These are phyloP conservation scores for Apostasia ramifera DNA, from an alignment of 106 monocot genomes.

Conservation along the genomic window DNA sequence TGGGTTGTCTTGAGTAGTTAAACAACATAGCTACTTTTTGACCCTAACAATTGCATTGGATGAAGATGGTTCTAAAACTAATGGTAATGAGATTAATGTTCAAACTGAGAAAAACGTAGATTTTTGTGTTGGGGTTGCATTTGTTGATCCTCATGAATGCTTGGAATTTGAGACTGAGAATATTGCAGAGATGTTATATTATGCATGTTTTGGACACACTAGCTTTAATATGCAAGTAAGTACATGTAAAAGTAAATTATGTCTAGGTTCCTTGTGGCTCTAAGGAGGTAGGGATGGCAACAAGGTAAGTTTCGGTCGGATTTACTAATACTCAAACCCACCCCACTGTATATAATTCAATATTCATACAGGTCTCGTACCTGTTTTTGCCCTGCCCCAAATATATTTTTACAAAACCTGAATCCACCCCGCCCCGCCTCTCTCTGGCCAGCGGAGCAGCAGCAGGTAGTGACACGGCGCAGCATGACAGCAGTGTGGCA, in stretches of 20 bases:
- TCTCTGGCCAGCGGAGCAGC: constrained; percentile 36
- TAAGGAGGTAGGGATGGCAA: too few relatives aligned
- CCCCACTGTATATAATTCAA: too few relatives aligned
- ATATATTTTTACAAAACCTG: too few relatives aligned
- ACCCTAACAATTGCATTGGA: constrained; percentile 23
- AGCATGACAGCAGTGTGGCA: too few relatives aligned
- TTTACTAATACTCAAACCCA: too few relatives aligned
- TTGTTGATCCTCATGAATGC: constrained; percentile 41
- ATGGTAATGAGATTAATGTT: constrained; percentile 32
- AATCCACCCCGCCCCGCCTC: too few relatives aligned
- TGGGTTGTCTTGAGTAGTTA: constrained; percentile 51
- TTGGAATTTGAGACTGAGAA: constrained; percentile 70
- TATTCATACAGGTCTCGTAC: too few relatives aligned
- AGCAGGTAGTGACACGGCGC: constrained; percentile 13
- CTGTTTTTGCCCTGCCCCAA: too few relatives aligned
- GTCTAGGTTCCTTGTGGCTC: constrained; percentile 53
- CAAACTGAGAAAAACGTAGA: constrained; percentile 22
- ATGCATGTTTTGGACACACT: constrained; percentile 37
- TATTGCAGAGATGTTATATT: constrained; percentile 43
- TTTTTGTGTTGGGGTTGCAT: constrained; percentile 11
- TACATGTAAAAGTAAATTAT: constrained; percentile 51
- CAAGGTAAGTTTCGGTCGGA: too few relatives aligned
- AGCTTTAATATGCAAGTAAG: constrained; percentile 69
- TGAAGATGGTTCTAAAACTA: constrained; percentile 31
- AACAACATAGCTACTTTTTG: constrained; percentile 47